A percentile compares a stretch with the other conserved stretches of the same genome.
Evolutionary conservation across 179 eudicot genomes (phyloP).

Genomic region (Sideroxylon spinosum): DNA sequence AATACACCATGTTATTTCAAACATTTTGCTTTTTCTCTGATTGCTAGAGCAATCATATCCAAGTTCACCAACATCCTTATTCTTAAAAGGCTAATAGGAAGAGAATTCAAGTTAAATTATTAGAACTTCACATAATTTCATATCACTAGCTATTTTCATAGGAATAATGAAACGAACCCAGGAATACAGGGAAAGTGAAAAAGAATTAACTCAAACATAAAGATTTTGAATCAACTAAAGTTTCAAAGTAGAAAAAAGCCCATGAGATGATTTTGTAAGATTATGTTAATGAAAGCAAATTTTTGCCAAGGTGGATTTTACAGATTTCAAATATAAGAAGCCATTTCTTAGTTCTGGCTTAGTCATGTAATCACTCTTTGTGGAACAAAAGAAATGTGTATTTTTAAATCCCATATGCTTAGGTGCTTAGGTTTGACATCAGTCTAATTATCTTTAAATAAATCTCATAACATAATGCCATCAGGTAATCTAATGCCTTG

Average conservation of each 20-base stretch:
- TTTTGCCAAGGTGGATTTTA: conserved; percentile 4
- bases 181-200: not conserved
- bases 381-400: not conserved
- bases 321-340: conserved; percentile 2
- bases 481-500: not conserved
- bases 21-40: conserved; percentile 56
- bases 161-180: not conserved
- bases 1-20: too few relatives aligned
- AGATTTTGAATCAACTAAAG: not conserved
- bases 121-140: not conserved
- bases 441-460: not conserved
- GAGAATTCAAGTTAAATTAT: not conserved
- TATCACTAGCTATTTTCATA: not conserved
- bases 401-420: not conserved
- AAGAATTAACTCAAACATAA: not conserved
- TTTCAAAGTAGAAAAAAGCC: not conserved
- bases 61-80: conserved; percentile 28
- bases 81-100: conserved; percentile 42
- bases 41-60: conserved; percentile 30
- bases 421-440: not conserved
- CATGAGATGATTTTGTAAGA: not conserved
- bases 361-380: not conserved
- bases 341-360: conserved; percentile 3
- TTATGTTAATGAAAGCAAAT: conserved; percentile 33
- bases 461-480: not conserved